Conservation (phyloP, 2,329 filamentous ascomycete genomes). For the Salinomyces thailandicus region DNA sequence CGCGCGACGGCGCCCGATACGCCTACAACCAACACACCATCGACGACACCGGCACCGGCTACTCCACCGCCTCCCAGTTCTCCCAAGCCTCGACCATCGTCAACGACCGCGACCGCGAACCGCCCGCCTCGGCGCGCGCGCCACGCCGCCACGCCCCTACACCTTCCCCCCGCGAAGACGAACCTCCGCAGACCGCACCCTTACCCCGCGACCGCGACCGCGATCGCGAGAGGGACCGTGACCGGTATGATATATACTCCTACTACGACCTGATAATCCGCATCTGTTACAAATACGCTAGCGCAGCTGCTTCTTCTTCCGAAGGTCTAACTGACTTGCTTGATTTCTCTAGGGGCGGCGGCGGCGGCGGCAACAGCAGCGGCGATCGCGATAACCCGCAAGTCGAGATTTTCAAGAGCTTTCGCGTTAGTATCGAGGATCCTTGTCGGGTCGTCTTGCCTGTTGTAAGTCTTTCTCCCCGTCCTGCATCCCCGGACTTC, state of each 20-base stretch:
- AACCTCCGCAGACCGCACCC: conserved; percentile 12
- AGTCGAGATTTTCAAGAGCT: conserved; percentile 98
- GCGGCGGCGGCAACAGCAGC: conserved; percentile 1
- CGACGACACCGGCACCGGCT: conserved; percentile 17
- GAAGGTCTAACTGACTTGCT: background rate
- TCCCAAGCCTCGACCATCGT: conserved; percentile 16
- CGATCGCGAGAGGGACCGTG: conserved; percentile 9
- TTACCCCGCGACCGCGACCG: conserved; percentile 13
- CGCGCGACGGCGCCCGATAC: conserved; percentile 16
- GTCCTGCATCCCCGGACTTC: background rate
- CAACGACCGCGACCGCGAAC: conserved; percentile 12
- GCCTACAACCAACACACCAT: conserved; percentile 9
- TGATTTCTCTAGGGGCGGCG: background rate
- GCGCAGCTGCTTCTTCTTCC: too few species aligned
- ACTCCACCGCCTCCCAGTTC: conserved; percentile 17
- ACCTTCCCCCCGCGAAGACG: conserved; percentile 23
- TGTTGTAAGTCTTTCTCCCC: conserved; percentile 38
- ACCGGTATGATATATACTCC: conserved; percentile 8
- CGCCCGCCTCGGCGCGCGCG: conserved; percentile 2
- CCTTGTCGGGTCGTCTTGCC: conserved; percentile 95
- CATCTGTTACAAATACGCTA: background rate
- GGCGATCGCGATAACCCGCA: conserved; percentile 32
- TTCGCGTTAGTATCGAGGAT: conserved; percentile 95
- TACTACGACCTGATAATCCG: background rate
- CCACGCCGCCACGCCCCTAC: conserved; percentile 20